Base-by-base conservation (phyloP, 1,139 yeast species). In the Torulaspora pretoriensis region DNA sequence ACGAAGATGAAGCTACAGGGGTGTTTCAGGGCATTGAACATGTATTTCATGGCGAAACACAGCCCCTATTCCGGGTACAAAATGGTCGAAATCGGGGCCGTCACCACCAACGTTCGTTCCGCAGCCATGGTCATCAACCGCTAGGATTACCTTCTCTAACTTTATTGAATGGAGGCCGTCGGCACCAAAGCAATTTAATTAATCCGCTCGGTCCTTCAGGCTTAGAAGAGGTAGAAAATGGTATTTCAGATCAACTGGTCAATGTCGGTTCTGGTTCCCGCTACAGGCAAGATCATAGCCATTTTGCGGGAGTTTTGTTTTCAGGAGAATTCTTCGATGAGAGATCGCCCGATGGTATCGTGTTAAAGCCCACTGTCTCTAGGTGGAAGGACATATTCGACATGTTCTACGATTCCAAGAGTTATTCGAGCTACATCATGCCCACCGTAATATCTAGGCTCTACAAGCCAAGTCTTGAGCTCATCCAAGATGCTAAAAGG, bases 381-480 rank as follows among this genome's bases (percentile, higher is more conserved):
- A 73, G 96, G 53, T 88, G 95, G 95, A 67, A 67, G 33, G 88
- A 84, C 40, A 71, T 77, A 8, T 68, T 75, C 42, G 68, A 71
- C 30, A 67, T 78, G 65, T 76, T 77, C 52, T 74, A 73, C 52
- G 73, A 72, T 12, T 70, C 69, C 28, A 67, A 67, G 12, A 67
- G 66, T 34, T 73, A 72, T 23, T 65, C 74, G 7, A 55, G 68
- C 45, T 68, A 79, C 44, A 66, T 78, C n/a, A 59, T 75, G 14
- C 78, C 81, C 0, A 66, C 69, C 0, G 73, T 86, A 31, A 64
- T 82, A 23, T 76, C 77, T 48, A 64, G 71, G 19, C 68, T 85
- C 16, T 77, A 72, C 49, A 77, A 71, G 5, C 77, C 77, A 65
- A 74, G 67, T 55, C 56, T 52, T 48, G 70, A 63, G 46, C 48